phyloP scores from a whole-genome alignment of 2,329 filamentous ascomycete species.

The Fusarium newnesense region DNA sequence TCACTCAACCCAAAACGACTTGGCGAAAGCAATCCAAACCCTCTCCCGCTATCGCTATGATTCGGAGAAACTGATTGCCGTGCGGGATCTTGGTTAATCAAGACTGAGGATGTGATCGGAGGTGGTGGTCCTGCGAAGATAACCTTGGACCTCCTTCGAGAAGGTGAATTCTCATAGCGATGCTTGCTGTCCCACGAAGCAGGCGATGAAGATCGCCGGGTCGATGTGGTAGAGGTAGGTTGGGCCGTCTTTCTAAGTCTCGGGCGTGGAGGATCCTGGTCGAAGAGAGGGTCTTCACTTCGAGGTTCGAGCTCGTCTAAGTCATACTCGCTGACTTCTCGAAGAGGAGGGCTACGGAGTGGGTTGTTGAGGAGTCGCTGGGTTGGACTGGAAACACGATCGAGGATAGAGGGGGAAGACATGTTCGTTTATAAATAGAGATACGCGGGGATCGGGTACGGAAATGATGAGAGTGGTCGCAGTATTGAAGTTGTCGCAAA shows the following conservation, averaged over 20 bases:
- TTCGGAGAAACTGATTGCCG: constrained; percentile 15
- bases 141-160: constrained; percentile 46
- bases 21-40: constrained; percentile 28
- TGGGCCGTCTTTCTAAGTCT: constrained; percentile 35
- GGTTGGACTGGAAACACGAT: constrained; percentile 41
- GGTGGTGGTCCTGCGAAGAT: constrained; percentile 63
- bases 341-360: constrained; percentile 39
- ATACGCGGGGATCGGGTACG: neutral
- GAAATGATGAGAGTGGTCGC: neutral
- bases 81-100: constrained; percentile 37
- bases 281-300: constrained; percentile 44
- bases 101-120: constrained; percentile 59
- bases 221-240: neutral
- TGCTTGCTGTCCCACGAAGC: constrained; percentile 37
- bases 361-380: constrained; percentile 43
- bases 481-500: constrained; percentile 16
- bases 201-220: constrained; percentile 30
- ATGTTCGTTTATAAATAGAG: constrained; percentile 22
- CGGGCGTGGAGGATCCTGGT: constrained; percentile 36
- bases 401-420: constrained; percentile 45
- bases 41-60: constrained; percentile 20
- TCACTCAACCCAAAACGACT: constrained; percentile 26
- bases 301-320: constrained; percentile 54
- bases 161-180: constrained; percentile 47
- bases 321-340: constrained; percentile 49